A percentile compares a stretch with the other conserved stretches of the same genome.
These are phyloP conservation scores for Lachancea cidri DNA, from an alignment of 805 yeast species.

Conservation along the genomic window DNA sequence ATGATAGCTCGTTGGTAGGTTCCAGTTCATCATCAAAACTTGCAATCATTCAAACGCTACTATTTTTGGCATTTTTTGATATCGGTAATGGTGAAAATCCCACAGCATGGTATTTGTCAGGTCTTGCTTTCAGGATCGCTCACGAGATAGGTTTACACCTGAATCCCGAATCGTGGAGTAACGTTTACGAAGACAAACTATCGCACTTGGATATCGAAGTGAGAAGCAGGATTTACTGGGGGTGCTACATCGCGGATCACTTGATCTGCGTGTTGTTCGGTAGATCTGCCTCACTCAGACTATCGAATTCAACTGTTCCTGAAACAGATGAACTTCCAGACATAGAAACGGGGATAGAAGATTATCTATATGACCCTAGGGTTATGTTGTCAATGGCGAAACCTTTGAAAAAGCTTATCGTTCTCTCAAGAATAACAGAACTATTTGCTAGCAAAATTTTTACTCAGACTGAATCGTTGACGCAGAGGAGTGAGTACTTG, in stretches of 20 bases:
- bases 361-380: constrained; percentile 38
- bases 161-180: constrained; percentile 50
- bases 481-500: constrained; percentile 34
- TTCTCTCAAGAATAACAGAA: constrained; percentile 33
- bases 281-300: constrained; percentile 46
- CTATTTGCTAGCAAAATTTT: constrained; percentile 26
- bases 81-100: constrained; percentile 52
- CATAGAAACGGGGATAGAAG: constrained; percentile 50
- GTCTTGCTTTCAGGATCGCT: constrained; percentile 56
- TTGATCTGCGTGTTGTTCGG: constrained; percentile 51
- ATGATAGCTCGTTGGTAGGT: constrained; percentile 20
- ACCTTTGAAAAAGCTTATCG: constrained; percentile 36
- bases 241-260: constrained; percentile 55
- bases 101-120: constrained; percentile 56
- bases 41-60: constrained; percentile 48
- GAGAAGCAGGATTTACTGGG: constrained; percentile 57
- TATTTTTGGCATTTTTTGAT: constrained; percentile 52
- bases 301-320: constrained; percentile 53
- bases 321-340: constrained; percentile 54
- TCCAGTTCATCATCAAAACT: constrained; percentile 39
- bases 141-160: constrained; percentile 55
- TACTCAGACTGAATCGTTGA: constrained; percentile 22
- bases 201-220: constrained; percentile 46
- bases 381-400: constrained; percentile 20
- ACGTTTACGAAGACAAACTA: constrained; percentile 35